phyloP scores from a whole-genome alignment of 2,329 filamentous ascomycete species.

The Colletotrichum horii region DNA sequence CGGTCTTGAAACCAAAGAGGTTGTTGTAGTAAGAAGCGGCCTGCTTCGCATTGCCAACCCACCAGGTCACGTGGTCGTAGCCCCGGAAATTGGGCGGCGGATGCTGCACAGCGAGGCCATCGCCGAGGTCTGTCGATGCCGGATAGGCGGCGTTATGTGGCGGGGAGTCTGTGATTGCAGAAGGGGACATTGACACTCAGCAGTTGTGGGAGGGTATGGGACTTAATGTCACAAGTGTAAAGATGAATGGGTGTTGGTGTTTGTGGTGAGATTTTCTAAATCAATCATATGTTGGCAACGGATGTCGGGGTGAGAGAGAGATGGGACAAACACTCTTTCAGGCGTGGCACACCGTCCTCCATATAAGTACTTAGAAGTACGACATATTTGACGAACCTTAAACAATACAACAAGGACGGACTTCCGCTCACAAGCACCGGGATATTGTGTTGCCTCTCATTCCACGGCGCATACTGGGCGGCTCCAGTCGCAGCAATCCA shows the following conservation, averaged over 20 bases:
- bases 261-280: neutral
- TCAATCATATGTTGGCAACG: neutral
- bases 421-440: neutral
- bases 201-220: slow-evolving; percentile 2
- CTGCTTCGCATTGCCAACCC: slow-evolving; percentile 96
- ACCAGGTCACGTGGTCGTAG: slow-evolving; percentile 95
- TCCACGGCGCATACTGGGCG: neutral
- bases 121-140: slow-evolving; percentile 41
- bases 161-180: slow-evolving; percentile 58
- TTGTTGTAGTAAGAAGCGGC: slow-evolving; percentile 87
- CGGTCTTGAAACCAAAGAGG: slow-evolving; percentile 82
- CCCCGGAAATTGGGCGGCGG: slow-evolving; percentile 70
- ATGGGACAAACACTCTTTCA: neutral
- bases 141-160: slow-evolving; percentile 47
- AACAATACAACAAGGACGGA: neutral
- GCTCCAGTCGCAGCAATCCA: neutral
- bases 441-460: neutral
- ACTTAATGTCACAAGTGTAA: neutral
- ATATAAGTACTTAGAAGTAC: neutral
- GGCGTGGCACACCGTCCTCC: neutral
- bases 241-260: neutral
- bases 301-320: too few species aligned
- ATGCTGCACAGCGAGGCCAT: slow-evolving; percentile 58
- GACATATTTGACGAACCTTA: neutral
- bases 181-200: slow-evolving; percentile 59